These are phyloP conservation scores for Leccinum solheimii DNA, from an alignment of 1,284 basidiomycete genomes.

Conservation along the genomic window DNA sequence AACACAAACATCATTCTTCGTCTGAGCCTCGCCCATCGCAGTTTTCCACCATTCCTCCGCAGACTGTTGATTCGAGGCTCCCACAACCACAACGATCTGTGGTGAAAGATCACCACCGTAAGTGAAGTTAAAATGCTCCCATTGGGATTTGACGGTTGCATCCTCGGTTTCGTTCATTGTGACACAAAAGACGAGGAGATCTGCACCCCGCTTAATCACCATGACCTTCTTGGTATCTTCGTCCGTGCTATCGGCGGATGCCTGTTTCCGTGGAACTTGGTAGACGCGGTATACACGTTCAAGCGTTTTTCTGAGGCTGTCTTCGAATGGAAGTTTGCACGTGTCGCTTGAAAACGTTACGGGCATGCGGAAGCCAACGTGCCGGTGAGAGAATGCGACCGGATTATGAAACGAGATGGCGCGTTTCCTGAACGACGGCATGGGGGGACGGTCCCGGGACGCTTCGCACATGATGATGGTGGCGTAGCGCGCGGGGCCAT, in stretches of 20 bases:
- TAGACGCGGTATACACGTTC: slow-evolving; percentile 24
- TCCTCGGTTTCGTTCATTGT: slow-evolving; percentile 3
- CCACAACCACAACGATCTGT: slow-evolving; percentile 25
- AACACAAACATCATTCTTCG: slow-evolving; percentile 12
- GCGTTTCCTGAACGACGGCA: slow-evolving; percentile 12
- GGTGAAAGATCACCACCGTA: slow-evolving; percentile 30
- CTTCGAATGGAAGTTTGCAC: slow-evolving; percentile 25
- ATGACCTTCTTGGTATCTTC: slow-evolving; percentile 7
- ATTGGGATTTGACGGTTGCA: slow-evolving; percentile 19
- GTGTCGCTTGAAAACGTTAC: slow-evolving; percentile 20
- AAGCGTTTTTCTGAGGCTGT: slow-evolving; percentile 7
- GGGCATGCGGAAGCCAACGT: slow-evolving; percentile 26
- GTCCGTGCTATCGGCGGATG: not conserved
- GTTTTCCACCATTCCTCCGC: slow-evolving; percentile 27
- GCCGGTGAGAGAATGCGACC: slow-evolving; percentile 14
- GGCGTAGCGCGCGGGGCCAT: slow-evolving; percentile 8
- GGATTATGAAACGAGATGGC: slow-evolving; percentile 27
- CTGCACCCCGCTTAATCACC: slow-evolving; percentile 24
- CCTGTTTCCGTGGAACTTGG: slow-evolving; percentile 17
- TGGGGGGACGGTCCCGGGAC: not conserved
- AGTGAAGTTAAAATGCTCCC: slow-evolving; percentile 27
- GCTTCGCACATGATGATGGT: slow-evolving; percentile 29
- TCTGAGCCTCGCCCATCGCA: not conserved
- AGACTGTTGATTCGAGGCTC: slow-evolving; percentile 9
- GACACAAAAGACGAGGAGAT: slow-evolving; percentile 31